phyloP scores from a whole-genome alignment of 495 filamentous ascomycete species.

The Tuber aestivum region DNA sequence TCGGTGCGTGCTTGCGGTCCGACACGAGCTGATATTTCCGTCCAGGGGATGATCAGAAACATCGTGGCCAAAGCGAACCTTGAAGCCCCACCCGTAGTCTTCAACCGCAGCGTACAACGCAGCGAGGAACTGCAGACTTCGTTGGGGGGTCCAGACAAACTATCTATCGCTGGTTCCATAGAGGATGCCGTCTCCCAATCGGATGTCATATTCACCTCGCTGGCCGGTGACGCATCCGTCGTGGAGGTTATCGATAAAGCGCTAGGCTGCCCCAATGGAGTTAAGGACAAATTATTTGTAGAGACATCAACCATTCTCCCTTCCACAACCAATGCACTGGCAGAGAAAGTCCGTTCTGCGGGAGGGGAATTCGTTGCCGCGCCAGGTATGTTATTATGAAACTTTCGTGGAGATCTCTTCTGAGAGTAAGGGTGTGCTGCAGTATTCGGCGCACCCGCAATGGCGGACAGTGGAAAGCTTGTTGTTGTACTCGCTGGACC shows the following conservation, averaged over 20 bases:
- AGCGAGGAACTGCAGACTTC: conserved; percentile 53
- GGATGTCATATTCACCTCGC: conserved; percentile 77
- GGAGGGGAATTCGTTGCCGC: conserved; percentile 71
- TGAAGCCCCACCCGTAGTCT: conserved; percentile 62
- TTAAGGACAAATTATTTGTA: conserved; percentile 66
- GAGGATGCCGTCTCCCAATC: conserved; percentile 60
- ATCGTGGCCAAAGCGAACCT: conserved; percentile 70
- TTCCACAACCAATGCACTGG: conserved; percentile 63
- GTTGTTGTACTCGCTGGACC: conserved; percentile 64
- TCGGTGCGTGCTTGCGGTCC: not conserved
- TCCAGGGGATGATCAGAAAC: conserved; percentile 79
- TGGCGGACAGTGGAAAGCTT: conserved; percentile 69
- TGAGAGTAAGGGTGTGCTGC: conserved; percentile 12
- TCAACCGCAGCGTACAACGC: conserved; percentile 66
- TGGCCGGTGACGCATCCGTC: conserved; percentile 73
- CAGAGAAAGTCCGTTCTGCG: conserved; percentile 51
- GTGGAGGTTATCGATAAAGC: conserved; percentile 52
- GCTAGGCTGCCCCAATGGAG: conserved; percentile 49
- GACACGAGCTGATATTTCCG: conserved; percentile 11
- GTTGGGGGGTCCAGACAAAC: conserved; percentile 54
- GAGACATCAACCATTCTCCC: conserved; percentile 88
- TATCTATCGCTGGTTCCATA: conserved; percentile 55
- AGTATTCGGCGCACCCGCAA: conserved; percentile 75
- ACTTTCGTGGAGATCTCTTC: not conserved
- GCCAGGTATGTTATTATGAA: conserved; percentile 47